phyloP scores from a whole-genome alignment of 1,139 yeast genomes.

The Blastobotrys ciferrii region DNA sequence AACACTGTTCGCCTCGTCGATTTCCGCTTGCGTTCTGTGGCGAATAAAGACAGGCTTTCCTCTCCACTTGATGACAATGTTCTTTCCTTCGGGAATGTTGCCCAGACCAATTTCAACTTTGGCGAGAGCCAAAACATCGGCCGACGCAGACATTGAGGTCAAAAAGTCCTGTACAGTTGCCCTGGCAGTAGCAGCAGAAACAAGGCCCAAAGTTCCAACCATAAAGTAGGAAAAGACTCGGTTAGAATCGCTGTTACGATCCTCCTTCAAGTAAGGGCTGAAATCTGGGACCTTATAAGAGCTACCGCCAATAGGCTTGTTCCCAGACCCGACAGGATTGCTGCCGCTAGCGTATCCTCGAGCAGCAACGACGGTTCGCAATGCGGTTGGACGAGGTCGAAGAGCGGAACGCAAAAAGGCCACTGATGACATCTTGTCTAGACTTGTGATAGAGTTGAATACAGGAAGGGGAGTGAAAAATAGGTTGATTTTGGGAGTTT shows the following conservation, averaged over 20 bases:
- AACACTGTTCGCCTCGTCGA: conserved; percentile 86
- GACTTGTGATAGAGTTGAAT: not conserved
- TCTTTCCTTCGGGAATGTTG: conserved; percentile 96
- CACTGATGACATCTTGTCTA: conserved; percentile 7
- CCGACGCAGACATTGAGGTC: conserved; percentile 93
- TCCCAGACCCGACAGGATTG: conserved; percentile 35
- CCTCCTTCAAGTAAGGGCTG: conserved; percentile 73
- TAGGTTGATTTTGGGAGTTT: no score
- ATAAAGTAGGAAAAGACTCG: conserved; percentile 94
- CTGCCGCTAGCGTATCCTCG: conserved; percentile 9
- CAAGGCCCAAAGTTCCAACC: conserved; percentile 95
- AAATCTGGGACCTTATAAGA: conserved; percentile 93
- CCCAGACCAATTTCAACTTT: conserved; percentile 96
- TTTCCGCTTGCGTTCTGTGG: conserved; percentile 94
- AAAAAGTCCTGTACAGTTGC: conserved; percentile 96
- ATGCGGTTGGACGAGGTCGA: conserved; percentile 4
- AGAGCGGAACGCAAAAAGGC: conserved; percentile 7
- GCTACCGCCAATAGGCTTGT: conserved; percentile 47
- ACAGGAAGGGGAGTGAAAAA: conserved; percentile 1
- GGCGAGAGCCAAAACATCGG: conserved; percentile 99
- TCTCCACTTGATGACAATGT: conserved; percentile 98
- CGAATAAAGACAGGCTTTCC: conserved; percentile 99
- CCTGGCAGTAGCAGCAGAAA: conserved; percentile 96
- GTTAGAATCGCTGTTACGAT: conserved; percentile 63
- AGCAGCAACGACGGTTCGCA: conserved; percentile 1